A percentile compares a stretch with the other conserved stretches of the same genome.
Evolutionary conservation across 2,329 filamentous ascomycete species (phyloP).

Genomic region (Phoma herbarum): DNA sequence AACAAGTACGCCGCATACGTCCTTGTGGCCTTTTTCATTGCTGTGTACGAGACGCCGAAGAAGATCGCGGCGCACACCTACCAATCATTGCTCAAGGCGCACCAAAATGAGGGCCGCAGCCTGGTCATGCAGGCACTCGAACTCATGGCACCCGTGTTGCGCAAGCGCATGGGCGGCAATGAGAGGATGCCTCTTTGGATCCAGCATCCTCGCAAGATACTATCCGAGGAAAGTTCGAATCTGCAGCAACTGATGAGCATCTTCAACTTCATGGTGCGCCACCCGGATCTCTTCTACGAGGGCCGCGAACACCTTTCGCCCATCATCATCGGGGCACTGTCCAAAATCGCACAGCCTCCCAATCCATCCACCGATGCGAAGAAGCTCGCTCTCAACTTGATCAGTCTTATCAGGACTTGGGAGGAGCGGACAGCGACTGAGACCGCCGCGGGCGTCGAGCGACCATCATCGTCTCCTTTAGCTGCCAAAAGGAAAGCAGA

Average conservation of each 20-base stretch:
- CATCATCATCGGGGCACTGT: conserved; percentile 85
- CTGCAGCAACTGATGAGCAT: conserved; percentile 96
- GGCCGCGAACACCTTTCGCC: conserved; percentile 89
- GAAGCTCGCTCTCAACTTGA: conserved; percentile 88
- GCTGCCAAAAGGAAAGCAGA: conserved; percentile 78
- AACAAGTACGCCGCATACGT: conserved; percentile 99
- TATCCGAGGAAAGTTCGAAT: conserved; percentile 94
- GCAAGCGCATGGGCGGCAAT: conserved; percentile 77
- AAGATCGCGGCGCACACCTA: conserved; percentile 98
- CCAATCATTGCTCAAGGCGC: conserved; percentile 86
- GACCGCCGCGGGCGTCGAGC: conserved; percentile 41
- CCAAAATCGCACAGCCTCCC: conserved; percentile 84
- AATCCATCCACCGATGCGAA: conserved; percentile 91
- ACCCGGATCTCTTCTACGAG: conserved; percentile 94
- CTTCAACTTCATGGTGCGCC: conserved; percentile 93
- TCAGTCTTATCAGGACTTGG: conserved; percentile 91
- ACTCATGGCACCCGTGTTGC: conserved; percentile 91
- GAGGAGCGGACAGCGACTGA: conserved; percentile 82
- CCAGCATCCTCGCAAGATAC: conserved; percentile 85
- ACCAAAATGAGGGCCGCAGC: conserved; percentile 91
- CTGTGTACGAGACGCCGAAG: conserved; percentile 91
- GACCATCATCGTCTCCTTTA: conserved; percentile 73
- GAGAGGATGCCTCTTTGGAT: conserved; percentile 87
- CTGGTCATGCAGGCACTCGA: conserved; percentile 95
- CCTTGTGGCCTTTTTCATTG: conserved; percentile 96